Evolutionary conservation across 129 eudicot genomes (phyloP), one percentile per base, ranked within the genome.

Genomic region (Escallonia herrerae): DNA sequence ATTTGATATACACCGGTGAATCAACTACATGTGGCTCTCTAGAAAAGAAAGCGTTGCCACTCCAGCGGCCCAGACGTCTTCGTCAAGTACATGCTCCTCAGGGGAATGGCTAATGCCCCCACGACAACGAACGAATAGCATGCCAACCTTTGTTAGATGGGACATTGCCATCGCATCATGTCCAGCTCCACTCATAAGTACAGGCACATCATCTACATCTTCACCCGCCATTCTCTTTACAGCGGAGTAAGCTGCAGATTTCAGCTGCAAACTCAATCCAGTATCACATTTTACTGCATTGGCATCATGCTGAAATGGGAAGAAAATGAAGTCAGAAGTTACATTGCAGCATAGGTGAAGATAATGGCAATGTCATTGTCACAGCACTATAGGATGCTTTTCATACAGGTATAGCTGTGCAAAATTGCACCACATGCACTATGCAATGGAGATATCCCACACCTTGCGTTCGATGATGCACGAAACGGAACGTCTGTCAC

Each of bases 101-200:
- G 98, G 98, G 43, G 98, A 87, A 67, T 91, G 98, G 64, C 98
- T 91, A 56, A 91, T 82, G 40, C 98, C 98, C 40, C 98, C 96
- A 57, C 95, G 96, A 57, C 98, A 91, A 2, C 98, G 83, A 13
- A 93, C 99, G 74, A 93, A 93, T 52, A 93, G 71, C 99, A 93
- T 93, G 5, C 89, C 96, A 43, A 93, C 84, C 95, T 85, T 83
- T 5, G 99, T 89, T 56, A 93, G 72, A 86, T 83, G 99, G 72
- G 96, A 82, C 96, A 93, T 81, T 66, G 99, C 99, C 99, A 93
- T 93, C 5, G 99, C 95, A 70, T 93, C 99, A 58, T 93, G 99
- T 56, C 99, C 99, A 6, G 99, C 99, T 74, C 99, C 99, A 76
- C 99, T 93, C 96, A 93, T 93, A 51, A 93, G 78, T 51, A 77